Conservation (phyloP, 306 rosid species). For the Vigna trinervia region DNA sequence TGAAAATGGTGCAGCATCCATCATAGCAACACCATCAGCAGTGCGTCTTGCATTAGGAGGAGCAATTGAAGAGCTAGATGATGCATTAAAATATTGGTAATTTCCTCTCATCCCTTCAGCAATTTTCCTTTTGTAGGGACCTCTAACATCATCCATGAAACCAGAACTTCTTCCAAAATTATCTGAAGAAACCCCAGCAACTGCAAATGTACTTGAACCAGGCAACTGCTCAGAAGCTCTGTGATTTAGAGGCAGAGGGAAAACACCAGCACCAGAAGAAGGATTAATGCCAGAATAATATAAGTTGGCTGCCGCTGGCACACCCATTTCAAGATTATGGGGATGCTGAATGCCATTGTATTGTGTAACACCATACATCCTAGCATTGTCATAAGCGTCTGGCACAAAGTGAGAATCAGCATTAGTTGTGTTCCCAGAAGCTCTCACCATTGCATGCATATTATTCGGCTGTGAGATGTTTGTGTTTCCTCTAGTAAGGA, state of each 20-base stretch:
- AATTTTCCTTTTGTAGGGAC: constrained; percentile 82
- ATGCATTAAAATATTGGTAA: constrained; percentile 62
- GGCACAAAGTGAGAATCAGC: constrained; percentile 64
- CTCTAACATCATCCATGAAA: constrained; percentile 74
- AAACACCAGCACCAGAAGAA: constrained; percentile 65
- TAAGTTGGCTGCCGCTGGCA: constrained; percentile 58
- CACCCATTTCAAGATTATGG: constrained; percentile 68
- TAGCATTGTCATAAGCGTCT: constrained; percentile 68
- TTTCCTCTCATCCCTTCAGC: constrained; percentile 72
- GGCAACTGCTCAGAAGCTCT: constrained; percentile 63
- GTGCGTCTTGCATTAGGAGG: constrained; percentile 67
- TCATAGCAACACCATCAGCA: constrained; percentile 66
- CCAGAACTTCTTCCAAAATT: constrained; percentile 64
- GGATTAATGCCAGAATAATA: constrained; percentile 75
- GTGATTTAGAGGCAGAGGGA: constrained; percentile 68
- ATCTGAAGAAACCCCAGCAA: constrained; percentile 63
- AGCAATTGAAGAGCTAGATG: constrained; percentile 67
- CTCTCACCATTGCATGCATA: constrained; percentile 56
- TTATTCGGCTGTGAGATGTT: constrained; percentile 65
- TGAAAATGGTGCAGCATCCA: constrained; percentile 63
- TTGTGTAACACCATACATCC: constrained; percentile 69
- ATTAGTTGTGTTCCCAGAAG: constrained; percentile 68
- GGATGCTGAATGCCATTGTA: constrained; percentile 66
- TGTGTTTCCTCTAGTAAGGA: constrained; percentile 54
- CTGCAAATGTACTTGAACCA: constrained; percentile 64